These are phyloP conservation scores for Linnemannia hyalina DNA, from an alignment of 192 early-diverging fungal species.

Conservation along the genomic window DNA sequence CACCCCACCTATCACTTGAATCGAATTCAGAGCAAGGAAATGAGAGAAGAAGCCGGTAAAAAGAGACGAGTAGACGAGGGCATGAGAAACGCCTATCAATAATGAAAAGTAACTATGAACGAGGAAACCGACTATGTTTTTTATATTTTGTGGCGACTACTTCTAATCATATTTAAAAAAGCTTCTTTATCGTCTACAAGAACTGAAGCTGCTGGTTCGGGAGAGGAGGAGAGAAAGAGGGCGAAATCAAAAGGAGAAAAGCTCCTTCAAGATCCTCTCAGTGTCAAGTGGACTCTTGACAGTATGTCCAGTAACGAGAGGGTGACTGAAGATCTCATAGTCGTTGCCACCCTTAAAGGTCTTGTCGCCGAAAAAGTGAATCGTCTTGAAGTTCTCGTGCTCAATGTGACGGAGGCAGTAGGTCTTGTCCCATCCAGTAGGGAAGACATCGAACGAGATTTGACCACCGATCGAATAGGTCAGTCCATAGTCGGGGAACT, in stretches of 20 bases:
- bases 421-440: conserved; percentile 99
- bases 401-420: conserved; percentile 95
- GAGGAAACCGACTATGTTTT: too few species aligned
- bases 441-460: conserved; percentile 99
- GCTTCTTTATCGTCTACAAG: neutral
- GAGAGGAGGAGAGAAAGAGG: neutral
- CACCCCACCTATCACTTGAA: too few species aligned
- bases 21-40: too few species aligned
- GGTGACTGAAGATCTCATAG: conserved; percentile 94
- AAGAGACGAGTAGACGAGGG: too few species aligned
- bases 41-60: too few species aligned
- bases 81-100: too few species aligned
- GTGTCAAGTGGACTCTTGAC: conserved; percentile 91
- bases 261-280: conserved; percentile 80
- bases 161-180: neutral
- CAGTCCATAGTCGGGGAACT: conserved; percentile 88
- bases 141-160: too few species aligned
- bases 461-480: conserved; percentile 98
- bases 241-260: conserved; percentile 64
- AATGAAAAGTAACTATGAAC: too few species aligned
- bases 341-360: conserved; percentile 98
- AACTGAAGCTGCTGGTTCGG: neutral
- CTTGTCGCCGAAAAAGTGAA: conserved; percentile 99
- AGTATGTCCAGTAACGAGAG: conserved; percentile 83
- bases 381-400: conserved; percentile 86